Base-by-base conservation (phyloP, 2,329 filamentous ascomycete species). In the Trichoderma sp. region DNA sequence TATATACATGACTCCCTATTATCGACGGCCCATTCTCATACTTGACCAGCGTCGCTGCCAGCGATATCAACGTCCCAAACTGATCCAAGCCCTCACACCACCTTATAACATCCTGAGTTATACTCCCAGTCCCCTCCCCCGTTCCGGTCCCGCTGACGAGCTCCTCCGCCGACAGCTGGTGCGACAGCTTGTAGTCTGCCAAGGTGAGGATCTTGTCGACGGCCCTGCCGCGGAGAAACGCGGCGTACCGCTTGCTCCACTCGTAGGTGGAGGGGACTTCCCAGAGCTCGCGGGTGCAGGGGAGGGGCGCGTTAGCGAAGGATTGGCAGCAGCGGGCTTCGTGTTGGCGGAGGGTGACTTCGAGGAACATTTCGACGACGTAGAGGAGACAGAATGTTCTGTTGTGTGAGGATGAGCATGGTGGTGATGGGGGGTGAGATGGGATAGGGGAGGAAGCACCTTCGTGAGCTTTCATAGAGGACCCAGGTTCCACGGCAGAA, bases 221-320 rank as follows among this genome's bases (percentile, higher is more conserved):
- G 21, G 61, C 24, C 24, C 69, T 34, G 18, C 34, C 24, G 36
- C 69, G 61, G 28, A 71, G 39, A 21, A 65, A 65, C 3, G 34
- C 61, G 18, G 30, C 53, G 26, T 73, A 68, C 1, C 70, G 62
- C 43, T 28, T 71, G 8, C 58, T 63, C 72, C 72, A 73, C 32
- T 72, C 70, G 34, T 62, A 68, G 15, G 72, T 72, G 9, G 72
- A 73, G 15, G 60, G 56, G 4, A 72, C 64, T 43, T 73, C 72
- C 74, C 74, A 75, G 18, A 75, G 68, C 18, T 73, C 74, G 34
- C 74, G 78, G 26, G 76, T 74, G 43, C 73, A 74, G 9, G 73
- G 74, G 18, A 75, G 73, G 6, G 69, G 73, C 3, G 72, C 24
- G 18, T 18, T n/a, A 53, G 28, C 14, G 26, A 72, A 72, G 51